Evolutionary conservation across 2,329 filamentous ascomycete genomes (phyloP).

Genomic region (Chrysoporthe cubensis): DNA sequence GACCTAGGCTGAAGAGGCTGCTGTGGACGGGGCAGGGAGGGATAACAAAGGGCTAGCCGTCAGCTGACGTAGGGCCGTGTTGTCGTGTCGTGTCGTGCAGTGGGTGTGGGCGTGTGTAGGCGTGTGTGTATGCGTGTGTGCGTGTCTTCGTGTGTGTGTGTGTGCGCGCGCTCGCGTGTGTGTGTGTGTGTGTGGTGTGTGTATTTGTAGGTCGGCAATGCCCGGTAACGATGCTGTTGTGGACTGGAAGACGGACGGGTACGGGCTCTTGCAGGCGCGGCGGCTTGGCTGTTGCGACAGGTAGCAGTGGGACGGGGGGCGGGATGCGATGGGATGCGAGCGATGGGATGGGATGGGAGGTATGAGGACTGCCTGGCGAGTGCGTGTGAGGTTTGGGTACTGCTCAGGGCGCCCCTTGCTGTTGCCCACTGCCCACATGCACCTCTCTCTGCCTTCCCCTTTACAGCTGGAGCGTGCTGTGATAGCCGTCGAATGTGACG

Average conservation of each 20-base stretch:
- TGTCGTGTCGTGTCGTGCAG: neutral
- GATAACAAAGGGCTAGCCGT: neutral
- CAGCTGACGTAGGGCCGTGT: conserved; percentile 4
- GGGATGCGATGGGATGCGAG: conserved; percentile 14
- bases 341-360: conserved; percentile 10
- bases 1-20: conserved; percentile 25
- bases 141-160: conserved; percentile 1
- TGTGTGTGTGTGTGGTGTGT: neutral
- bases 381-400: conserved; percentile 18
- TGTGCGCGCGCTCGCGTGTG: neutral
- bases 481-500: conserved; percentile 24
- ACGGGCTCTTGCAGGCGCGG: neutral
- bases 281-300: conserved; percentile 8
- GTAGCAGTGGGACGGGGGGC: conserved; percentile 6
- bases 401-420: conserved; percentile 22
- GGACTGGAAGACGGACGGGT: neutral
- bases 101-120: neutral
- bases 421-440: conserved; percentile 16
- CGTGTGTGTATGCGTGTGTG: conserved; percentile 3
- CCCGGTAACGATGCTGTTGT: conserved; percentile 3
- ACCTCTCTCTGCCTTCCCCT: neutral
- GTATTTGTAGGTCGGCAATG: conserved; percentile 15
- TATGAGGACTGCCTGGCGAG: conserved; percentile 16
- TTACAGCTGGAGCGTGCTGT: too few species aligned
- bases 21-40: neutral